Evolutionary conservation across 805 yeast species (phyloP).

Genomic region (Candida anglica): DNA sequence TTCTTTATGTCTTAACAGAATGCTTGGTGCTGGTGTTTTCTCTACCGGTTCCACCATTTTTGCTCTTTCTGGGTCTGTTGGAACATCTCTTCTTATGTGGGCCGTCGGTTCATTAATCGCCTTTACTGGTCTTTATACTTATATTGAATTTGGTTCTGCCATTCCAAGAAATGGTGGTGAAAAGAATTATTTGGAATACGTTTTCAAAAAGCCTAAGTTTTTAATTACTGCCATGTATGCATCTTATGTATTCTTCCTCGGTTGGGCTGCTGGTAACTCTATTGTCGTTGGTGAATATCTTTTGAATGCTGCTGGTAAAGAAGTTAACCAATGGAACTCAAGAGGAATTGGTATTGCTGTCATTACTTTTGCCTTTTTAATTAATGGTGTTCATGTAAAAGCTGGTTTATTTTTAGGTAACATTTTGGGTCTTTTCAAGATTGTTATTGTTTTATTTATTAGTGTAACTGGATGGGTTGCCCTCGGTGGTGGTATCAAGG

Average conservation of each 20-base stretch:
- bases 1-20: constrained; percentile 57
- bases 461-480: constrained; percentile 82
- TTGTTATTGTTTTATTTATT: constrained; percentile 66
- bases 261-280: constrained; percentile 86
- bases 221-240: constrained; percentile 61
- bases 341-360: constrained; percentile 76
- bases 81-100: constrained; percentile 70
- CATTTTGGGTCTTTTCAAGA: constrained; percentile 65
- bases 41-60: constrained; percentile 64
- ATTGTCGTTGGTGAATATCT: constrained; percentile 77
- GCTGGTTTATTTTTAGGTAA: constrained; percentile 63
- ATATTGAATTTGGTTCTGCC: constrained; percentile 76
- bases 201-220: constrained; percentile 65
- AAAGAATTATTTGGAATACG: constrained; percentile 72
- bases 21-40: constrained; percentile 75
- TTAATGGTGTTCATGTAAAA: constrained; percentile 59
- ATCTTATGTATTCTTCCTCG: constrained; percentile 67
- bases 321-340: constrained; percentile 69
- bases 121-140: constrained; percentile 51
- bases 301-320: constrained; percentile 67
- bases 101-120: constrained; percentile 71
- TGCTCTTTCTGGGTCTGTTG: constrained; percentile 62
- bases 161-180: constrained; percentile 85
- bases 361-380: constrained; percentile 62
- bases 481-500: constrained; percentile 63